Conservation (phyloP, 2,329 filamentous ascomycete genomes). For the Pseudogymnoascus sp. region DNA sequence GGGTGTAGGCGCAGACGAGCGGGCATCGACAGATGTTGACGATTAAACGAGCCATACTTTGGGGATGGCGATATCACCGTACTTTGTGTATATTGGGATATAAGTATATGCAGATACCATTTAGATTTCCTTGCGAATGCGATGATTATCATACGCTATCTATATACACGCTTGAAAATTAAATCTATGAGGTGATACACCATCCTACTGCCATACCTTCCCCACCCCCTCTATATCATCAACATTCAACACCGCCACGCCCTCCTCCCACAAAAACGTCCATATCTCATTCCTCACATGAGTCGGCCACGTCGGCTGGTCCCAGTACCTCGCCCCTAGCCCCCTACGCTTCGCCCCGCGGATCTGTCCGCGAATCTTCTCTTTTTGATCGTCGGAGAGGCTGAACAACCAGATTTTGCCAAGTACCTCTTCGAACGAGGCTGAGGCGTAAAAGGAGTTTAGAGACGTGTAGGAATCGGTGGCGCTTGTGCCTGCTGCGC, state of each 20-base stretch:
- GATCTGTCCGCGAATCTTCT: slow-evolving; percentile 39
- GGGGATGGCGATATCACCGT: background rate
- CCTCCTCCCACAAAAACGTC: slow-evolving; percentile 47
- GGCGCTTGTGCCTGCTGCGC: slow-evolving; percentile 33
- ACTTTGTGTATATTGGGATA: background rate
- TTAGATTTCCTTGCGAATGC: background rate
- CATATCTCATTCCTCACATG: slow-evolving; percentile 48
- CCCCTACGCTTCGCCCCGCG: slow-evolving; percentile 42
- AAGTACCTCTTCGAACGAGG: slow-evolving; percentile 46
- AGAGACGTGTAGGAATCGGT: slow-evolving; percentile 36
- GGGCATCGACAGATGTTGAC: background rate
- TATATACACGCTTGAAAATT: background rate
- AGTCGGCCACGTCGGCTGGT: slow-evolving; percentile 49
- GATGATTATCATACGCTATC: background rate
- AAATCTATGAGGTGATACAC: background rate
- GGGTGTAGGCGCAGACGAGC: background rate
- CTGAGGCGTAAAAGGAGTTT: slow-evolving; percentile 62
- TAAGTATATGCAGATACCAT: slow-evolving; percentile 1
- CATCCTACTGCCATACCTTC: background rate
- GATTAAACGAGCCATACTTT: background rate
- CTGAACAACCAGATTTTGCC: slow-evolving; percentile 40
- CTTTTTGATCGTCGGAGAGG: slow-evolving; percentile 39
- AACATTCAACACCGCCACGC: slow-evolving; percentile 53
- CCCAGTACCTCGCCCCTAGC: slow-evolving; percentile 54
- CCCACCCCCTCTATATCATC: slow-evolving; percentile 38